Base-by-base conservation (phyloP, 2,329 filamentous ascomycete genomes). In the Xylariaceae sp. region DNA sequence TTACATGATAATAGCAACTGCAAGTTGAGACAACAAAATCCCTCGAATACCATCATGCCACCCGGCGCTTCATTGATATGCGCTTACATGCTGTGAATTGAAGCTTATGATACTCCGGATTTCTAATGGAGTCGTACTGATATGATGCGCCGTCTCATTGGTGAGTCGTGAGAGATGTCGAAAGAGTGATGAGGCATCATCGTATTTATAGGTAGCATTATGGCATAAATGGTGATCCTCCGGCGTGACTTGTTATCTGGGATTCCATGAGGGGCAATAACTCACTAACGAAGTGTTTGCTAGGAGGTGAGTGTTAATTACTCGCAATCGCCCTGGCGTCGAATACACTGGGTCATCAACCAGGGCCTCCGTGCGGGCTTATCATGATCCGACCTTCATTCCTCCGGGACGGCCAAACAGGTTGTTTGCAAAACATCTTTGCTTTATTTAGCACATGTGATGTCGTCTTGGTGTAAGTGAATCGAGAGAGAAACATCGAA, bases 171-270 rank as follows among this genome's bases (percentile, higher is more conserved):
- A 18, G 17, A 18, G 17, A 18, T 18, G 17, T 13, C 11, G 37
- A 42, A 42, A 42, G 4, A 4, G 11, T 13, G 37, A 9, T 42
- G 37, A 42, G 37, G 23, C 23, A 30, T 30, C 37, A 42, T 42
- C 37, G 37, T 42, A 42, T 42, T 18, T 18, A 13, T 42, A 11
- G 37, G 37, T 42, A 42, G 11, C 37, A 13, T 42, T 7, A 8
- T 42, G 37, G 8, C 8, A 42, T 42, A 9, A 42, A 10, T 42
- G 45, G 45, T 57, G 54, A 34, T 58, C 60, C 51, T 60, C 57
- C 39, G 37, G 34, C 48, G 34, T 42, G 23, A 30, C 23, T 30
- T 30, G 23, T 30, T 30, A 30, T 30, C 23, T 30, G 23, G 1
- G 23, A 30, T 30, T 30, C 23, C 23, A 30, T 30, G 23, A 30